Evolutionary conservation across 495 filamentous ascomycete species (phyloP), one percentile per base, ranked within the genome.

Genomic region (Podospora fimiseda): DNA sequence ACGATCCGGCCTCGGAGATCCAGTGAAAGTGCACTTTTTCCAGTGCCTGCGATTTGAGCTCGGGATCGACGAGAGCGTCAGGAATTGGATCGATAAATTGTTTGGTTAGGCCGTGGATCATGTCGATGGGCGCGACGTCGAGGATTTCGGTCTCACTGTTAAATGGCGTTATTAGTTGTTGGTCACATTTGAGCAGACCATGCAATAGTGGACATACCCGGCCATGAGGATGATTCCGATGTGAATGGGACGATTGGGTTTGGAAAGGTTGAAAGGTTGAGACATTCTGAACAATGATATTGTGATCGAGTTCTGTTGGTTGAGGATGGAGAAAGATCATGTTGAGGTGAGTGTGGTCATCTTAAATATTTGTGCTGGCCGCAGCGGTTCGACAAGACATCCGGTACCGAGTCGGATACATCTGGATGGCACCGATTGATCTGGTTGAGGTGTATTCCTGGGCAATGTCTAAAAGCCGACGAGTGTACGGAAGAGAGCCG

Each of bases 121-220:
- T 40, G 44, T 61, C 59, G 14, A 57, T 47, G 9, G 57, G 59
- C 0, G 52, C 59, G 19, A 61, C 30, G 30, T 61, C 59, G 5
- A 44, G 41, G 13, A 61, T 14, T n/a, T 61, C 59, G 20, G 59
- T 61, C 9, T 36, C 15, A 16, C 41, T 52, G 33, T 6, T 3
- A 24, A 9, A 41, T n/a, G 15, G 18, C 18, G 33, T 18, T 39
- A 1, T 37, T 33, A 23, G 27, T 19, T 6, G 4, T 5, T 16
- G 21, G 21, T 15, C 21, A 33, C 24, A 37, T 36, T 43, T 27
- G 19, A 40, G 11, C 20, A 37, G 3, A 18, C 6, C 27, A 11
- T 5, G 27, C 11, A 11, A 33, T 33, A 33, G 14, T 21, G 14
- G 20, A 47, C 44, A 14, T 15, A 47, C 44, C 44, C 44, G 44